A percentile compares a stretch with the other conserved stretches of the same genome.
phyloP scores from a whole-genome alignment of 495 filamentous ascomycete genomes.

The Aspergillus ellipticus region DNA sequence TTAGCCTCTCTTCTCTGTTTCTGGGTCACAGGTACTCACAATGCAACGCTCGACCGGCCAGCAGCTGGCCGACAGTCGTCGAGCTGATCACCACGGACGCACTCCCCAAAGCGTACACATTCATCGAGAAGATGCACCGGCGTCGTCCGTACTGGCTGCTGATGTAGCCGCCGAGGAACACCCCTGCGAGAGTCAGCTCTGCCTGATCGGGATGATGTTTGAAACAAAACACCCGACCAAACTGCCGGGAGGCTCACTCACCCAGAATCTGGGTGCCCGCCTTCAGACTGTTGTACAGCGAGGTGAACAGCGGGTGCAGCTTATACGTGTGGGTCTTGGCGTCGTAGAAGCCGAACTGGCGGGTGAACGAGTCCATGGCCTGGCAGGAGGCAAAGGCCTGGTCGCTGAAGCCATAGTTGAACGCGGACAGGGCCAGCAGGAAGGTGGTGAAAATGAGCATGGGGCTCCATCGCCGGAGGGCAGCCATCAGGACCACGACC shows the following conservation, averaged over 20 bases:
- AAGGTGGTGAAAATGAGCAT: not conserved
- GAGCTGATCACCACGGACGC: constrained; percentile 4
- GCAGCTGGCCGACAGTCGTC: not conserved
- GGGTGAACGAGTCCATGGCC: constrained; percentile 28
- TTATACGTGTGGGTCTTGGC: constrained; percentile 14
- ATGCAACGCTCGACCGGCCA: constrained; percentile 5
- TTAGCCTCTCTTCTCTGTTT: no score
- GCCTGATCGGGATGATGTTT: no score
- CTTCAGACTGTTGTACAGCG: constrained; percentile 39
- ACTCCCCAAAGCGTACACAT: constrained; percentile 4
- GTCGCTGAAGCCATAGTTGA: constrained; percentile 37
- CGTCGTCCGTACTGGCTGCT: not conserved
- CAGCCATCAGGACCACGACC: not conserved
- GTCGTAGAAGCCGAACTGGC: constrained; percentile 30
- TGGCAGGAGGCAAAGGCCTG: constrained; percentile 30
- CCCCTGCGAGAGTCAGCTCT: no score
- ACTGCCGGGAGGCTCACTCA: no score
- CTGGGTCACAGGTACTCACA: no score
- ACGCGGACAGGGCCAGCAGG: constrained; percentile 15
- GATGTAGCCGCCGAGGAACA: constrained; percentile 7
- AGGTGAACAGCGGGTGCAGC: constrained; percentile 23
- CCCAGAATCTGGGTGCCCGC: not conserved
- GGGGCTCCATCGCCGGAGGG: not conserved
- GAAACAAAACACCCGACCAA: no score
- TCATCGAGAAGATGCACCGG: constrained; percentile 7